phyloP scores from a whole-genome alignment of 768 basidiomycete genomes.

The Boletus insuetus region DNA sequence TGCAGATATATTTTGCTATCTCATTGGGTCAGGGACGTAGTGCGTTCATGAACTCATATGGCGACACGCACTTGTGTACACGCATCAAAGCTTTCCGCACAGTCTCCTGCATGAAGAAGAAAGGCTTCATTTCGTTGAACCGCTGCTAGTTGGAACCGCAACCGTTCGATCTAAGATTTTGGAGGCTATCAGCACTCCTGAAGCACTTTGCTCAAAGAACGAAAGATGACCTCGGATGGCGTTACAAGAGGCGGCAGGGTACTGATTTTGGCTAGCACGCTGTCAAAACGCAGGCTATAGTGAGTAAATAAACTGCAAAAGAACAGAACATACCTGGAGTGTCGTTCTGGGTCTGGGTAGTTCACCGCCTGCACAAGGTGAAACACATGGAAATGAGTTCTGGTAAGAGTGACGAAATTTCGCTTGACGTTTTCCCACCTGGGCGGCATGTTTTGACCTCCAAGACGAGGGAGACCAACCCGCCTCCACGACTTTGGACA shows the following conservation, averaged over 20 bases:
- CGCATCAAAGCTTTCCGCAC: constrained; percentile 93
- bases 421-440: constrained; percentile 43
- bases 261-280: constrained; percentile 75
- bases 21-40: constrained; percentile 1
- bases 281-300: constrained; percentile 24
- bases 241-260: constrained; percentile 89
- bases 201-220: background rate
- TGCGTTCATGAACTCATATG: constrained; percentile 9
- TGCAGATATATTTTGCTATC: constrained; percentile 78
- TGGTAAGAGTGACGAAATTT: background rate
- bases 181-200: constrained; percentile 28
- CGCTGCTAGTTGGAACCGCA: constrained; percentile 73
- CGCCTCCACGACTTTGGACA: constrained; percentile 7
- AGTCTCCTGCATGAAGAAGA: constrained; percentile 95
- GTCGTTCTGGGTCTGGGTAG: constrained; percentile 63
- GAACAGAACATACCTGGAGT: constrained; percentile 46
- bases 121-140: constrained; percentile 90
- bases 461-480: constrained; percentile 78
- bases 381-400: background rate
- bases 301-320: background rate
- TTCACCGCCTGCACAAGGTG: constrained; percentile 51
- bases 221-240: constrained; percentile 74
- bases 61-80: constrained; percentile 69
- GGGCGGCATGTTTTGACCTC: constrained; percentile 72
- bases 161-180: constrained; percentile 64